phyloP scores from a whole-genome alignment of 148 eudicot genomes.

The Spergularia bocconei region DNA sequence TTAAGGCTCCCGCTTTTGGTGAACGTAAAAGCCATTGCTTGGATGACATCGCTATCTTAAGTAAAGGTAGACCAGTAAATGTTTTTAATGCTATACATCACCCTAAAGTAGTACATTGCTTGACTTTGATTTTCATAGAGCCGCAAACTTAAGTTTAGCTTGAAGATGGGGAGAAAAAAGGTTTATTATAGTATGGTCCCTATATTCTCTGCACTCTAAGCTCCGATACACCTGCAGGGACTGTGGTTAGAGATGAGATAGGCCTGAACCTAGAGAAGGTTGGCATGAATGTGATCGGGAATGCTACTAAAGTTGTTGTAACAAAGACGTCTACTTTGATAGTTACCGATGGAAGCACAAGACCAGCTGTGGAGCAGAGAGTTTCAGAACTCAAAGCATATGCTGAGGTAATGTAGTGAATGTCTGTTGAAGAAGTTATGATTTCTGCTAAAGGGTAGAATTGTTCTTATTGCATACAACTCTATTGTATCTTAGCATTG shows the following conservation, averaged over 20 bases:
- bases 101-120: background rate
- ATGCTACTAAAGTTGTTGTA: slow-evolving; percentile 65
- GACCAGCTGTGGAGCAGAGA: slow-evolving; percentile 55
- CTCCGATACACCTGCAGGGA: slow-evolving; percentile 38
- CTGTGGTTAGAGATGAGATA: slow-evolving; percentile 73
- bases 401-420: slow-evolving; percentile 51
- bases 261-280: slow-evolving; percentile 76
- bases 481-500: background rate
- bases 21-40: slow-evolving; percentile 81
- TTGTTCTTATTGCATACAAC: background rate
- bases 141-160: background rate
- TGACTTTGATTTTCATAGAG: background rate
- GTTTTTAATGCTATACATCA: background rate
- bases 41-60: slow-evolving; percentile 81
- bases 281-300: slow-evolving; percentile 58
- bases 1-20: slow-evolving; percentile 88
- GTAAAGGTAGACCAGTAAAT: slow-evolving; percentile 47
- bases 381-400: slow-evolving; percentile 63
- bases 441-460: background rate
- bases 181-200: background rate
- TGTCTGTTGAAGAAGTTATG: background rate
- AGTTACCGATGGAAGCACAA: slow-evolving; percentile 86
- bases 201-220: background rate
- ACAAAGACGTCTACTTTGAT: slow-evolving; percentile 78
- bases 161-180: background rate